phyloP scores from a whole-genome alignment of 1,284 basidiomycete genomes.

The Xerocomus minutiporus region DNA sequence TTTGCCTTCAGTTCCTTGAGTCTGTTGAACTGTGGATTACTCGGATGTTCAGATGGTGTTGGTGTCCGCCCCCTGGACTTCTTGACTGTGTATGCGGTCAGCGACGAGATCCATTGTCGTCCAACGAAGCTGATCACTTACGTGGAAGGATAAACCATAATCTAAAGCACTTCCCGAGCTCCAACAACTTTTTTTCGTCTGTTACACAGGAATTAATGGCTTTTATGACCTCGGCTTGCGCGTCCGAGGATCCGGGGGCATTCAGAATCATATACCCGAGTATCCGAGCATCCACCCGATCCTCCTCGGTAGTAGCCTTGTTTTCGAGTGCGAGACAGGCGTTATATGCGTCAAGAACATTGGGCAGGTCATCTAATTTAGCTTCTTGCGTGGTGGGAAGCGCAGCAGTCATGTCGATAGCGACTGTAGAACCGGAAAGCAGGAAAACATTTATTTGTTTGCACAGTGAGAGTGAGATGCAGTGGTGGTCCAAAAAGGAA shows the following conservation, averaged over 20 bases:
- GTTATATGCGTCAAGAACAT: neutral
- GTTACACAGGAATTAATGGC: neutral
- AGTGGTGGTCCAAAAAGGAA: constrained; percentile 3
- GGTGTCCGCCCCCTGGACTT: neutral
- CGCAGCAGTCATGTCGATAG: no score
- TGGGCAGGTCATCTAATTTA: neutral
- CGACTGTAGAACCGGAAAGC: no score
- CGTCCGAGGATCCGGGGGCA: neutral
- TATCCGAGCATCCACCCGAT: neutral
- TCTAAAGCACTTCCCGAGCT: no score
- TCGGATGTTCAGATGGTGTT: neutral
- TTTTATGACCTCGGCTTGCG: neutral
- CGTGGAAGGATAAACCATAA: no score
- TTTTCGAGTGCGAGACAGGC: neutral
- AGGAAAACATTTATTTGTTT: no score
- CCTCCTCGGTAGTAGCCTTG: neutral
- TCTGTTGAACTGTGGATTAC: neutral
- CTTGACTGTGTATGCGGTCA: no score
- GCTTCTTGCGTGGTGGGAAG: neutral
- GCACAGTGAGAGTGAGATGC: no score
- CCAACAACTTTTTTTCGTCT: neutral
- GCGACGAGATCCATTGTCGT: no score
- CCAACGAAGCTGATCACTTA: no score
- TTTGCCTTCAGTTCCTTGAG: neutral
- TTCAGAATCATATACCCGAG: neutral